phyloP scores from a whole-genome alignment of 164 flowering plant species.

The Cinnamomum chago region DNA sequence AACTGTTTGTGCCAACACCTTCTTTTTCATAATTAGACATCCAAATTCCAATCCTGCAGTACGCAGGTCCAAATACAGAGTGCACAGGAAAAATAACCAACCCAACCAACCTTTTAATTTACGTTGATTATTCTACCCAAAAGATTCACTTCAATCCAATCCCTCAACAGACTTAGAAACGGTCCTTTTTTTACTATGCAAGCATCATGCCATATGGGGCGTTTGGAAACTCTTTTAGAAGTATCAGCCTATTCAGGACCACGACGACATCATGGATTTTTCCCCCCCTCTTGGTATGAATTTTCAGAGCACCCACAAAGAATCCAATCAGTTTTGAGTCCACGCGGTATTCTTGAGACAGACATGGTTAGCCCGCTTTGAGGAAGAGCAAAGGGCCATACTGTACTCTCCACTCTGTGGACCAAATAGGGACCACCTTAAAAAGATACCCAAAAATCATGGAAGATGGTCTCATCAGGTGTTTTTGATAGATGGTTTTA shows the following conservation, averaged over 20 bases:
- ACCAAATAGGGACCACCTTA: constrained; percentile 76
- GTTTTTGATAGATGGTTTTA: constrained; percentile 10
- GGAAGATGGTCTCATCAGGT: too few species aligned
- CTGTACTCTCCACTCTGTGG: constrained; percentile 66
- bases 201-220: not conserved
- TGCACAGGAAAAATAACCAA: too few species aligned
- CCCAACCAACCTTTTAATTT: too few species aligned
- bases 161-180: not conserved
- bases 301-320: too few species aligned
- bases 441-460: not conserved
- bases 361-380: constrained; percentile 78
- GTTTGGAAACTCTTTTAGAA: not conserved
- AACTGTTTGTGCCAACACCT: too few species aligned
- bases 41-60: too few species aligned
- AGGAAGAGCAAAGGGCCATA: constrained; percentile 97
- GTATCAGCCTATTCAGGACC: not conserved
- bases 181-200: not conserved
- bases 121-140: too few species aligned
- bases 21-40: too few species aligned
- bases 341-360: constrained; percentile 18
- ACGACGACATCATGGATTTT: not conserved
- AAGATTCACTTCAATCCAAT: not conserved
- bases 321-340: not conserved
- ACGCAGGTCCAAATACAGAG: too few species aligned
- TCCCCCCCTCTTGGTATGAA: too few species aligned